Evolutionary conservation across 352 stramenopile genomes (phyloP), one percentile per base, ranked within the genome.

Genomic region (Blastocystis sp.): DNA sequence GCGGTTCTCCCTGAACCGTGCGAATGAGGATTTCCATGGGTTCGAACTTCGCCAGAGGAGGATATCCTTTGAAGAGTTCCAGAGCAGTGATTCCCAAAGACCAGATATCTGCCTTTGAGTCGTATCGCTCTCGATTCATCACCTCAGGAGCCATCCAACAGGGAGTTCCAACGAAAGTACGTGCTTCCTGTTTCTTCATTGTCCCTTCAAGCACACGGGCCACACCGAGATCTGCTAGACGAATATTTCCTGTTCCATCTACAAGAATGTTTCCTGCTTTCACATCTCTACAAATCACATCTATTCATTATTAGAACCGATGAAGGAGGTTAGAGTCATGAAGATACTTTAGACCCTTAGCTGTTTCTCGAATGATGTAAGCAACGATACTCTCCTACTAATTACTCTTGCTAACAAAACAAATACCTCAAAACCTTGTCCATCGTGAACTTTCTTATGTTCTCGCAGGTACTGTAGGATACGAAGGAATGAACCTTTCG

Each of bases 221-320:
- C 35, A 85, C 74, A 32, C 74, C 74, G 9, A 85, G 56, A 71
- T 85, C 74, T 19, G 56, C 74, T 4, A 85, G 39, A 32, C 59
- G 59, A 43, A 85, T 32, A 49, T 71, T 67, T 1, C 49, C 56
- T 12, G 67, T 56, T 27, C 37, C 59, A 43, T 85, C 59, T 6
- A 85, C 59, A 24, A 85, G 59, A 24, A 85, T 85, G 42, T 85
- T 85, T 27, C 74, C 74, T 14, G 74, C 74, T 49, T 85, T 85
- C 16, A 85, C 35, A 43, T 85, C 74, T 11, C 74, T 85, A 69
- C 9, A 11, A 16, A 43, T 74, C 2, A 85, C 14, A 35, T 5
- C 1, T 24, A 37, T 3, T n/a, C 35, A 29, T 24, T 43, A n/a
- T 39, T 2, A 42, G 5, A 43, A 85, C 74, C 74, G 43, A n/a